A percentile compares a stretch with the other conserved stretches of the same genome.
Evolutionary conservation across 768 basidiomycete species (phyloP).

Genomic region (Coprinopsis marcescibilis): DNA sequence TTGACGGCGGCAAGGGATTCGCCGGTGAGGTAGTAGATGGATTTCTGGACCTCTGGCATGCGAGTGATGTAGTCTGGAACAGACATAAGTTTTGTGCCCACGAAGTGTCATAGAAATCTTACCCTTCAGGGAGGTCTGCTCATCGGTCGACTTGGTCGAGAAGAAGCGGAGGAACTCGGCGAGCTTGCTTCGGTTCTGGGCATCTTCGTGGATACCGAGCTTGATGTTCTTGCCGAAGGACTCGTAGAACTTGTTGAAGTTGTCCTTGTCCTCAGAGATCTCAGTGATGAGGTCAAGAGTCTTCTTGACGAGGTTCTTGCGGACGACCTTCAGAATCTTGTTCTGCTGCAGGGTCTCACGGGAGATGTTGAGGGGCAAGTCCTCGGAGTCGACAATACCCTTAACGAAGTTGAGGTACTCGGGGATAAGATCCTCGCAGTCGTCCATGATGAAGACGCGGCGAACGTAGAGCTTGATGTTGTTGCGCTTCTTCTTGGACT

Average conservation of each 20-base stretch:
- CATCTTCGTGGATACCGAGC: constrained; percentile 98
- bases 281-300: constrained; percentile 90
- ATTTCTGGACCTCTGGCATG: constrained; percentile 98
- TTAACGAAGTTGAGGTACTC: constrained; percentile 99
- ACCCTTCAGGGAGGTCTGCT: constrained; percentile 93
- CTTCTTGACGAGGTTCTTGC: constrained; percentile 99
- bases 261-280: constrained; percentile 99
- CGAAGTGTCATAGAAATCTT: constrained; percentile 6
- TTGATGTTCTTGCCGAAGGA: constrained; percentile 99
- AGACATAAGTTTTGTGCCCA: neutral
- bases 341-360: constrained; percentile 99
- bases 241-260: constrained; percentile 95
- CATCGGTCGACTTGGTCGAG: constrained; percentile 91
- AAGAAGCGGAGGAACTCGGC: constrained; percentile 98
- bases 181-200: constrained; percentile 98
- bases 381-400: constrained; percentile 99
- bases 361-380: constrained; percentile 99
- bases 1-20: constrained; percentile 87
- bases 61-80: constrained; percentile 92
- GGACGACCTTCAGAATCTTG: constrained; percentile 99
- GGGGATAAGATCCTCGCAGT: constrained; percentile 98
- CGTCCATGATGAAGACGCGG: constrained; percentile 99
- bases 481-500: constrained; percentile 99
- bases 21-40: constrained; percentile 98
- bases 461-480: constrained; percentile 99